Evolutionary conservation across 345 rosid genomes (phyloP).

Genomic region (Chamaenerion angustifolium): DNA sequence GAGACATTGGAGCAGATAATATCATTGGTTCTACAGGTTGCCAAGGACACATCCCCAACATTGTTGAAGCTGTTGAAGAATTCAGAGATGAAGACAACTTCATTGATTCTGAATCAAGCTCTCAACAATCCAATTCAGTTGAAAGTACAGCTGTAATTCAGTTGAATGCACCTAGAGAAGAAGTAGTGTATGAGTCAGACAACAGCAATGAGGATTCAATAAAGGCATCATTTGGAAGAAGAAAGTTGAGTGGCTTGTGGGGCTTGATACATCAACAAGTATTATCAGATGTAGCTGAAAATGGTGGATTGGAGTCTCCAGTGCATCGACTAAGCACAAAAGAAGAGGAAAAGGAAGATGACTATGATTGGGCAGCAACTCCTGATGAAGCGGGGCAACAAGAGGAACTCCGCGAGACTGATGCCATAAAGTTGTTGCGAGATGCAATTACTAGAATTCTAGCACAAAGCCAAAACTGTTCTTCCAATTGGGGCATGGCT

Average conservation of each 20-base stretch:
- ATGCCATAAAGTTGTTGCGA: constrained; percentile 58
- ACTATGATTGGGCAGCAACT: constrained; percentile 9
- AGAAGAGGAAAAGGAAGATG: constrained; percentile 14
- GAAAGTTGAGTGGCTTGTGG: constrained; percentile 49
- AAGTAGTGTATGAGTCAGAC: background rate
- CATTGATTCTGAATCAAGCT: constrained; percentile 1
- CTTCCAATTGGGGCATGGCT: constrained; percentile 14
- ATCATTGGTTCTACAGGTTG: constrained; percentile 4
- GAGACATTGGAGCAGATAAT: constrained; percentile 1
- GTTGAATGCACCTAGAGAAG: background rate
- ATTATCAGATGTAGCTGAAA: constrained; percentile 42
- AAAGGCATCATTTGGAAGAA: constrained; percentile 28
- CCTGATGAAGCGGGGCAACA: constrained; percentile 18
- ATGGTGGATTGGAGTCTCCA: constrained; percentile 17
- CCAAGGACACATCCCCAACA: constrained; percentile 7
- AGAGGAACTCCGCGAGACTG: constrained; percentile 9
- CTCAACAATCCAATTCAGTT: background rate
- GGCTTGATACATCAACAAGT: constrained; percentile 55
- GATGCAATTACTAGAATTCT: constrained; percentile 78
- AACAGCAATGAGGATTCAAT: constrained; percentile 6
- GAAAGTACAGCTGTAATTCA: background rate
- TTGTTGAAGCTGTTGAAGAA: constrained; percentile 9
- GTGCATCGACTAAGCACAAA: constrained; percentile 11
- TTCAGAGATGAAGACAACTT: constrained; percentile 6
- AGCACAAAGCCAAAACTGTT: constrained; percentile 46